Conservation (phyloP, 1,139 yeast species). For the Suhomyces atakaporum region DNA sequence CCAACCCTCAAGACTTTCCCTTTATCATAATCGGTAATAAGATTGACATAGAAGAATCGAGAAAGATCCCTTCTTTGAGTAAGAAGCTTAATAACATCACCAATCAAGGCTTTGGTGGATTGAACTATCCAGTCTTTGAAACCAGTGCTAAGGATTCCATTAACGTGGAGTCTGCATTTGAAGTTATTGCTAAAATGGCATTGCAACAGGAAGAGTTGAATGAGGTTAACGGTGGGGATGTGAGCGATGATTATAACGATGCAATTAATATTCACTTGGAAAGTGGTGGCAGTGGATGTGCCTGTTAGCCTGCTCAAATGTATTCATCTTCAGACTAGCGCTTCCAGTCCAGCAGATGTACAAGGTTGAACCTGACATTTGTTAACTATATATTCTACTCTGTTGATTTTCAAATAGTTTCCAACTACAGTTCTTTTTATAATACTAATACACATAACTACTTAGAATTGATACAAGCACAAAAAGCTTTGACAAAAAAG, state of each 20-base stretch:
- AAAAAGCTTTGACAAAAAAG: constrained; percentile 33
- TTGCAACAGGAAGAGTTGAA: constrained; percentile 87
- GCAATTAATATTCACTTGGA: constrained; percentile 94
- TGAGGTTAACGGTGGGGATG: constrained; percentile 81
- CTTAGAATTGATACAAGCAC: constrained; percentile 31
- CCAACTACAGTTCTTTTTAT: constrained; percentile 7
- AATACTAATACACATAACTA: constrained; percentile 11
- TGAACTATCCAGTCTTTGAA: constrained; percentile 78
- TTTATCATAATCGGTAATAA: constrained; percentile 94
- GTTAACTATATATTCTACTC: too few relatives aligned
- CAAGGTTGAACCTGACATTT: constrained; percentile 6
- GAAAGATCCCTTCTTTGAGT: constrained; percentile 72
- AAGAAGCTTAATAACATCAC: constrained; percentile 89
- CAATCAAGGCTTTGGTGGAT: constrained; percentile 68
- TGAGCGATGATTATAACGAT: constrained; percentile 78
- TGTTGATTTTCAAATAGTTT: neutral
- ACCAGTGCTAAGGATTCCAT: constrained; percentile 32
- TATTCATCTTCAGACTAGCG: too few relatives aligned
- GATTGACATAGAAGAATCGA: constrained; percentile 90
- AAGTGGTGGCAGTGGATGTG: constrained; percentile 71
- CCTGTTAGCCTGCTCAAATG: too few relatives aligned
- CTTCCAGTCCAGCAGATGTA: too few relatives aligned
- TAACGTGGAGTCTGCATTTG: constrained; percentile 87
- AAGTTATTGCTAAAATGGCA: constrained; percentile 94
- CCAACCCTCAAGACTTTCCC: constrained; percentile 93